phyloP scores from a whole-genome alignment of 108 stramenopile species.

The Cyclotella distinguenda region DNA sequence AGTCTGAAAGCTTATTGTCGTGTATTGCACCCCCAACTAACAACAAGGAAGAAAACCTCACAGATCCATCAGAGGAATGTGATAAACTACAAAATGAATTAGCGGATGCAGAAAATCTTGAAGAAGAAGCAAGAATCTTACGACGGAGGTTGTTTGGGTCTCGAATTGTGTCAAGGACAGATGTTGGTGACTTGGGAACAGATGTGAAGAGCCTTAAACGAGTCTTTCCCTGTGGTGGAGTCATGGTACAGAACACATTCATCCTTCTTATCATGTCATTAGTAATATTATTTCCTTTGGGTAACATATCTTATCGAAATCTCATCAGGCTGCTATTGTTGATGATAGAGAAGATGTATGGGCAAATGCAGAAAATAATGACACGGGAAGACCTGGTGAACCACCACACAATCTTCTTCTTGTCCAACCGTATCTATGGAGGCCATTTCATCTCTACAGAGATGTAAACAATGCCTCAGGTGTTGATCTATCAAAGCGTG shows the following conservation, averaged over 20 bases:
- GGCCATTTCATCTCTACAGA: conserved; percentile 73
- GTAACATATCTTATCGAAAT: neutral
- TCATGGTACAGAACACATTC: conserved; percentile 46
- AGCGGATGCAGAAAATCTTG: conserved; percentile 59
- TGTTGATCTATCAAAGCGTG: conserved; percentile 54
- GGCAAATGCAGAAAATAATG: conserved; percentile 81
- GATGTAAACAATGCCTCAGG: conserved; percentile 89
- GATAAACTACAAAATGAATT: conserved; percentile 50
- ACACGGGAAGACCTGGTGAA: conserved; percentile 64
- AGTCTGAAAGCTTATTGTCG: conserved; percentile 9
- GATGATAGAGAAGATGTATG: conserved; percentile 92
- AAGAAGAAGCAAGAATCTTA: conserved; percentile 59
- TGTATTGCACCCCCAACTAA: conserved; percentile 3
- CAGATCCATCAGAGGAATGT: conserved; percentile 46
- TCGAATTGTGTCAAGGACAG: conserved; percentile 82
- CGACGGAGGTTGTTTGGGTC: conserved; percentile 78
- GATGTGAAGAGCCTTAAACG: conserved; percentile 84
- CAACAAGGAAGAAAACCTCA: conserved; percentile 1
- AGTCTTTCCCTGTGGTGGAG: conserved; percentile 83
- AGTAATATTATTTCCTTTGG: no score
- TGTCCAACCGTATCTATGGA: conserved; percentile 82
- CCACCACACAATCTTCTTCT: conserved; percentile 81
- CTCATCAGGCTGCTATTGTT: conserved; percentile 63
- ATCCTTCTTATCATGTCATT: no score
- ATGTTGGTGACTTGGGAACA: conserved; percentile 82